phyloP scores from a whole-genome alignment of 2,329 filamentous ascomycete genomes.

The Botryosphaeria dothidea region DNA sequence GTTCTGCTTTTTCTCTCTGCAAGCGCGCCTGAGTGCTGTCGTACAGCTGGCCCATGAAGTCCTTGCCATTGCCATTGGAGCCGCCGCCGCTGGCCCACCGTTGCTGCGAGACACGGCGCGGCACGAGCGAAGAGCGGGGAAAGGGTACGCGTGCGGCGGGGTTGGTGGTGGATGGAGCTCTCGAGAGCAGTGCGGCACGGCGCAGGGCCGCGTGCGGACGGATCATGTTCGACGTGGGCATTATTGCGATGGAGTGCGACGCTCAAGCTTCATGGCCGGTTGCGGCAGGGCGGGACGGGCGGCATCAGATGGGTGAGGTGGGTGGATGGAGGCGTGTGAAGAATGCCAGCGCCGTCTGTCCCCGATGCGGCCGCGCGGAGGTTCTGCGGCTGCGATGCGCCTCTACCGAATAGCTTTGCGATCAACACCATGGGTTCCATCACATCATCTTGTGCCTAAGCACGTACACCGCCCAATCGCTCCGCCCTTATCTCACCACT shows the following conservation, averaged over 20 bases:
- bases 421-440: constrained; percentile 16
- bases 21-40: constrained; percentile 62
- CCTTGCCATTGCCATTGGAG: constrained; percentile 39
- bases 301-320: neutral
- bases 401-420: constrained; percentile 1
- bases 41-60: constrained; percentile 63
- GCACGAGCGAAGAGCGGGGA: neutral
- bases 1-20: constrained; percentile 59
- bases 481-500: constrained; percentile 11
- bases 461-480: constrained; percentile 9
- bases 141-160: neutral
- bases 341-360: too few species aligned
- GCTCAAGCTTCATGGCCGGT: constrained; percentile 14
- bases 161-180: neutral
- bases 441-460: constrained; percentile 3
- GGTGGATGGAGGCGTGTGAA: neutral
- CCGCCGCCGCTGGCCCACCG: constrained; percentile 1
- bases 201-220: constrained; percentile 12
- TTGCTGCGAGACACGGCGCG: neutral
- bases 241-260: constrained; percentile 5
- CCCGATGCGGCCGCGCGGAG: too few species aligned
- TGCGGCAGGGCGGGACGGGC: neutral
- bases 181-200: constrained; percentile 4
- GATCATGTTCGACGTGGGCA: constrained; percentile 10
- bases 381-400: neutral